phyloP scores from a whole-genome alignment of 129 eudicot species.

The Smallanthus sonchifolius region DNA sequence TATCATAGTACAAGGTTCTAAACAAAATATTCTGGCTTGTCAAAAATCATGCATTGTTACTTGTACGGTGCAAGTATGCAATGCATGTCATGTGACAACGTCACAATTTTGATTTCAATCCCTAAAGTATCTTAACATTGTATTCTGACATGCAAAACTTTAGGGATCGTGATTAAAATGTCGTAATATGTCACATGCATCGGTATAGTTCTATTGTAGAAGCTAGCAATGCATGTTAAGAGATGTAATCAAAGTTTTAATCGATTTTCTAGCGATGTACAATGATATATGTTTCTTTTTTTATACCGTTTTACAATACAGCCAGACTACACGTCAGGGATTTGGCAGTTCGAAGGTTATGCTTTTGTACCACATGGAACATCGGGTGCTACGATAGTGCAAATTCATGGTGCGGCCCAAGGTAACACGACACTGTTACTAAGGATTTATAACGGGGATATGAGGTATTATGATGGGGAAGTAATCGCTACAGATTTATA shows the following conservation, averaged over 20 bases:
- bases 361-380: slow-evolving; percentile 47
- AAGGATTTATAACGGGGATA: slow-evolving; percentile 42
- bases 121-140: neutral
- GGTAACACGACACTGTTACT: slow-evolving; percentile 33
- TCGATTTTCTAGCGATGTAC: no score
- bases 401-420: slow-evolving; percentile 44
- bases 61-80: neutral
- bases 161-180: no score
- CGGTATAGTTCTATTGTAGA: no score
- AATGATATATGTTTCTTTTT: neutral
- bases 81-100: neutral
- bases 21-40: neutral
- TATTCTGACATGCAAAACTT: no score
- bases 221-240: no score
- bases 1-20: neutral
- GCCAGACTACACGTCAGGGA: slow-evolving; percentile 46
- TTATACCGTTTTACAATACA: slow-evolving; percentile 2
- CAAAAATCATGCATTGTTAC: neutral
- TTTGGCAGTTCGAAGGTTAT: slow-evolving; percentile 58
- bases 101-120: neutral
- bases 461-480: slow-evolving; percentile 32
- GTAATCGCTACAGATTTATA: slow-evolving; percentile 30
- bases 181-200: no score
- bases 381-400: slow-evolving; percentile 45
- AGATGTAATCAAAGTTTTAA: no score